Conservation (phyloP, 495 filamentous ascomycete genomes). For the Extremus antarcticus region DNA sequence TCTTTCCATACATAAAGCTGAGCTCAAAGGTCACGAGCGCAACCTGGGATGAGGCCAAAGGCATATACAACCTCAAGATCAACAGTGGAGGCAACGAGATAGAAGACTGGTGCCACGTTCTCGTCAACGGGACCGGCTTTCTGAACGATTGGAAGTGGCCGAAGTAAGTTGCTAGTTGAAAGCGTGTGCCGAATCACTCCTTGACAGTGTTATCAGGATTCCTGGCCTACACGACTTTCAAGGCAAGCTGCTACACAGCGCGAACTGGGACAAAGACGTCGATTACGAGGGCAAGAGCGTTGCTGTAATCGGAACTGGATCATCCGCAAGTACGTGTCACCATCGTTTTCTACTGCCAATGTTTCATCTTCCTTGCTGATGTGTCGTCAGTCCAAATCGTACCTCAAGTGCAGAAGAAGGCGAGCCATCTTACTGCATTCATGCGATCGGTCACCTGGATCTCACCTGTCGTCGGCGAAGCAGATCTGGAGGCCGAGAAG, state of each 20-base stretch:
- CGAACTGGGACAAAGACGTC: constrained; percentile 15
- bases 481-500: neutral
- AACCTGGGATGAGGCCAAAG: constrained; percentile 20
- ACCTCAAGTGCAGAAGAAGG: constrained; percentile 13
- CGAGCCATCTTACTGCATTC: neutral
- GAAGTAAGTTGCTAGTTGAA: neutral
- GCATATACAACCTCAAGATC: neutral
- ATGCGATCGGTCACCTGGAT: neutral
- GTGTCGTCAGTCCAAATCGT: constrained; percentile 5
- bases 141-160: constrained; percentile 12
- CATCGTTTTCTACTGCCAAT: neutral
- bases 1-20: constrained; percentile 21
- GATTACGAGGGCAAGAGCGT: constrained; percentile 18
- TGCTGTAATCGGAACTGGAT: constrained; percentile 20
- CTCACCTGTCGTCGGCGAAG: neutral
- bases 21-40: constrained; percentile 22
- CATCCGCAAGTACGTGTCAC: constrained; percentile 11
- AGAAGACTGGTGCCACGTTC: constrained; percentile 20
- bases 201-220: constrained; percentile 4
- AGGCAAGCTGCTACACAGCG: constrained; percentile 13
- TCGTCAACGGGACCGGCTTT: constrained; percentile 26
- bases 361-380: neutral
- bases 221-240: constrained; percentile 17
- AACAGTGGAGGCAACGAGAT: neutral
- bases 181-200: neutral